Evolutionary conservation across 169 alveolate species (phyloP), one percentile per base, ranked within the genome.

Genomic region (Eimeria acervulina): DNA sequence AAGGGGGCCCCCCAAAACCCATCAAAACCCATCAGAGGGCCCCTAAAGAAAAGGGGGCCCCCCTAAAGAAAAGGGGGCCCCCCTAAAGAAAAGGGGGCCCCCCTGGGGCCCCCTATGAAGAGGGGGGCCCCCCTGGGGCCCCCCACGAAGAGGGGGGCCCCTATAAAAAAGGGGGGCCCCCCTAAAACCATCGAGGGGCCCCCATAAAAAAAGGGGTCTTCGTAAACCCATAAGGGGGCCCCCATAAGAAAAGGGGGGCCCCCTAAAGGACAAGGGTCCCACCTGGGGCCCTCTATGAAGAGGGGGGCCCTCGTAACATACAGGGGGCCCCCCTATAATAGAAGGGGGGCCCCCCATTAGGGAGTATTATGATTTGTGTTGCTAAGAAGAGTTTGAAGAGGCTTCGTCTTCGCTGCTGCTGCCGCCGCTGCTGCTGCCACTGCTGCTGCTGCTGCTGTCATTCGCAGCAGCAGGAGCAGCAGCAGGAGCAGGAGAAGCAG

Each of bases 351-450:
- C 74, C 74, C 74, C n/a, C 3, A 4, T 10, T 17, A 17, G n/a
- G 74, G n/a, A 21, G 74, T 21, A 6, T n/a, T 7, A 5, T 47
- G 12, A 47, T 5, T 47, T 7, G 7, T 66, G 7, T 10, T 17
- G 15, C 47, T 72, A 36, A 5, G 83, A 72, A 5, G 83, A 72
- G 52, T 36, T 72, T 21, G 55, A 47, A 47, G 55, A 47, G 12
- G 55, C 55, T 12, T 47, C 55, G 55, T 47, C 55, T 47, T 47
- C 55, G 55, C 55, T 47, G 55, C 55, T 47, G 55, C 55, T 47
- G 55, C 55, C 44, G 83, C 83, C 36, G 83, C 83, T 72, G 83
- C 83, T 36, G 47, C 83, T 72, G 83, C 83, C n/a, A 42, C 83
- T 28, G 44, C 83, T 17, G 83, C 83, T 72, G 83, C 83, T 72